A percentile compares a stretch with the other conserved stretches of the same genome.
Conservation (phyloP, 352 stramenopile genomes). For the Pythium aquatile region DNA sequence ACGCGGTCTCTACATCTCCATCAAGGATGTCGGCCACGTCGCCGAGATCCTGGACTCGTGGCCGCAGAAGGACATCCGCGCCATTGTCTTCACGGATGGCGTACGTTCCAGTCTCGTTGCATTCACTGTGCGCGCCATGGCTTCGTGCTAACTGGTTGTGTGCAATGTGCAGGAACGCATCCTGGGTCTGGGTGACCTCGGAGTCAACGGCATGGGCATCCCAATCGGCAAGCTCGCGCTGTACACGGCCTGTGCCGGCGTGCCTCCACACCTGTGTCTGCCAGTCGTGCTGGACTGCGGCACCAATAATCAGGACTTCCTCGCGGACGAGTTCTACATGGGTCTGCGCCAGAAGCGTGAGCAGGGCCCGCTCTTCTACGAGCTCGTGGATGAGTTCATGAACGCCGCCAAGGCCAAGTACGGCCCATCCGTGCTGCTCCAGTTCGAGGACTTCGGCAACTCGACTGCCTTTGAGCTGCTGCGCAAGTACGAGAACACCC, state of each 20-base stretch:
- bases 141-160: background rate
- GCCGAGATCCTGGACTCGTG: constrained; percentile 94
- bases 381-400: constrained; percentile 97
- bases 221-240: constrained; percentile 94
- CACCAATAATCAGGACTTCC: constrained; percentile 94
- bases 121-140: background rate
- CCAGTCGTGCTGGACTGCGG: constrained; percentile 95
- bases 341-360: constrained; percentile 90
- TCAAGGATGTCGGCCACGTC: constrained; percentile 82
- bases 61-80: constrained; percentile 94
- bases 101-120: constrained; percentile 22
- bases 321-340: constrained; percentile 94
- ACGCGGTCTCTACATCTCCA: constrained; percentile 90
- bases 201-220: constrained; percentile 90
- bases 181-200: constrained; percentile 94
- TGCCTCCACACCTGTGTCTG: constrained; percentile 91
- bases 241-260: constrained; percentile 94
- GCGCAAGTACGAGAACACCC: constrained; percentile 81
- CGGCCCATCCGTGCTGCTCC: constrained; percentile 79
- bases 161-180: constrained; percentile 69
- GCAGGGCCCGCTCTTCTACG: constrained; percentile 88
- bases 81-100: constrained; percentile 97
- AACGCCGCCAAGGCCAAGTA: constrained; percentile 89
- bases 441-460: constrained; percentile 90
- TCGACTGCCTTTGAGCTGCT: constrained; percentile 84